Evolutionary conservation across 2,329 filamentous ascomycete genomes (phyloP).

Genomic region (Aspergillus sp.): DNA sequence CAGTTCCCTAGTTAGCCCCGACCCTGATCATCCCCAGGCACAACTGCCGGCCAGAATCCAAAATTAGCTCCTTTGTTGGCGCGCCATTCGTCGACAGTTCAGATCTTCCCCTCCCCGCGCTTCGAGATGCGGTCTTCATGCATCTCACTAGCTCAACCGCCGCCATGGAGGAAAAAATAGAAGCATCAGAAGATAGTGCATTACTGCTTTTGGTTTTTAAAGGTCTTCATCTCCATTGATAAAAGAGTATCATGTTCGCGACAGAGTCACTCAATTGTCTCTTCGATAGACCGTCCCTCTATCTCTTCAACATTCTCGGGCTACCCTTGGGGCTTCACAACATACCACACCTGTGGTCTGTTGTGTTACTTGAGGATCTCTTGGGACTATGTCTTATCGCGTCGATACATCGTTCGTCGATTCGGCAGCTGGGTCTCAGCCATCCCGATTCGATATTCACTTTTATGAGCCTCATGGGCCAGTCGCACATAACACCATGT

Average conservation of each 20-base stretch:
- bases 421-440: too few species aligned
- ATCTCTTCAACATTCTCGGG: background rate
- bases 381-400: background rate
- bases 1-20: slow-evolving; percentile 6
- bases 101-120: slow-evolving; percentile 20
- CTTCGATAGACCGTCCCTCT: background rate
- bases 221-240: slow-evolving; percentile 13
- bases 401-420: background rate
- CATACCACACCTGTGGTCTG: background rate
- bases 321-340: background rate
- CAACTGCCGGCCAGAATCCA: slow-evolving; percentile 14
- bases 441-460: background rate
- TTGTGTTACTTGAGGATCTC: background rate
- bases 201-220: slow-evolving; percentile 11
- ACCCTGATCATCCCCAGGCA: slow-evolving; percentile 16
- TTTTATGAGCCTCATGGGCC: background rate
- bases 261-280: slow-evolving; percentile 1
- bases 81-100: slow-evolving; percentile 14
- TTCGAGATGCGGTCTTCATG: slow-evolving; percentile 15
- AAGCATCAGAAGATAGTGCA: slow-evolving; percentile 16
- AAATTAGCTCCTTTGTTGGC: slow-evolving; percentile 18
- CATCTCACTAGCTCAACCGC: slow-evolving; percentile 14
- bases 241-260: slow-evolving; percentile 16
- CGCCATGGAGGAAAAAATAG: slow-evolving; percentile 19
- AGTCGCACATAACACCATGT: slow-evolving; percentile 3